Percentiles rank a stretch among this genome's conserved stretches.
Conservation (phyloP, 371 early-diverging fungal genomes). For the Smittium mucronatum region DNA sequence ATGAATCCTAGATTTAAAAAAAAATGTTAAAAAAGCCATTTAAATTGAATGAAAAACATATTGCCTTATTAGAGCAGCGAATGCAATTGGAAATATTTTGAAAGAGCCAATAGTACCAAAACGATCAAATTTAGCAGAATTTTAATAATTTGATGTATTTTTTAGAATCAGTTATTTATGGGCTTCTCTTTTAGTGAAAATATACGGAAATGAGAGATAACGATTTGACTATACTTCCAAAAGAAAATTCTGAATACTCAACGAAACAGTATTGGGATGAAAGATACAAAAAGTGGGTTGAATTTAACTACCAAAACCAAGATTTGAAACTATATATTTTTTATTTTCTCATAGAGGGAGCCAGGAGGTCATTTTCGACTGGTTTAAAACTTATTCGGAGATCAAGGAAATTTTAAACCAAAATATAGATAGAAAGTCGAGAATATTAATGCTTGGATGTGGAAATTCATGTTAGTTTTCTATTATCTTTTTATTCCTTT, state of each 20-base stretch:
- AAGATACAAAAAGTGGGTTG: constrained; percentile 23
- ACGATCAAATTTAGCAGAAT: neutral
- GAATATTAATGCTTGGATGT: constrained; percentile 63
- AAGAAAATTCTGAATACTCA: constrained; percentile 29
- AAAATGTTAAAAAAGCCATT: no score
- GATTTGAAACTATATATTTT: no score
- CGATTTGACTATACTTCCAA: constrained; percentile 29
- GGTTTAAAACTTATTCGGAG: constrained; percentile 73
- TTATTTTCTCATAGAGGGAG: neutral
- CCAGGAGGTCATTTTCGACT: constrained; percentile 54
- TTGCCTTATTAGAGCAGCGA: neutral
- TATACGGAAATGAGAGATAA: constrained; percentile 14
- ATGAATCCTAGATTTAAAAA: no score
- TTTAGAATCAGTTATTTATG: no score
- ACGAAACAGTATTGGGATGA: constrained; percentile 32
- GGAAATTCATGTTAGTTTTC: constrained; percentile 45
- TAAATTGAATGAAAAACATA: no score
- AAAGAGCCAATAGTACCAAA: neutral
- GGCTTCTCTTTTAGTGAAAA: no score
- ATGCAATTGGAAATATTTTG: neutral
- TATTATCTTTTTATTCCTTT: constrained; percentile 20
- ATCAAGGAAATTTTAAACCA: constrained; percentile 45
- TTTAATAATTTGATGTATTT: no score
- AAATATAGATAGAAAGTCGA: constrained; percentile 41
- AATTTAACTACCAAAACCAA: neutral